Percentiles rank a stretch among this genome's conserved stretches.
These are phyloP conservation scores for Neoboletus magnificus DNA, from an alignment of 768 basidiomycete genomes.

Conservation along the genomic window DNA sequence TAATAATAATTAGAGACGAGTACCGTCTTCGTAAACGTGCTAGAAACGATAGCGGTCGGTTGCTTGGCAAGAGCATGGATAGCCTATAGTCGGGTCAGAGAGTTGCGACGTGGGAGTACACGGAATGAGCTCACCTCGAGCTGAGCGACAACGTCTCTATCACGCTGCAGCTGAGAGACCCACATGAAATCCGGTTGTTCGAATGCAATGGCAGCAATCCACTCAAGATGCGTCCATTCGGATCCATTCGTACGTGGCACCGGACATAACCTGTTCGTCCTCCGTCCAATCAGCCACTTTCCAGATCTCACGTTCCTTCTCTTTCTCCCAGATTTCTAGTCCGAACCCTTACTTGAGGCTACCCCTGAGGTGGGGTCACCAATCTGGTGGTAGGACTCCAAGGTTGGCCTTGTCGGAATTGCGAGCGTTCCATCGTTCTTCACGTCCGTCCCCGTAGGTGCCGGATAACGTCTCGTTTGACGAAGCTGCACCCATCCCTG, in stretches of 20 bases:
- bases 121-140: constrained; percentile 67
- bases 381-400: too few relatives aligned
- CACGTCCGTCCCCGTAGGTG: constrained; percentile 17
- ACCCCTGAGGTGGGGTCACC: too few relatives aligned
- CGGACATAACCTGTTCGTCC: constrained; percentile 89
- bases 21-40: constrained; percentile 88
- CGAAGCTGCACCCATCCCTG: constrained; percentile 34
- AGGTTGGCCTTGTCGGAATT: constrained; percentile 2
- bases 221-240: constrained; percentile 99
- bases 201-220: constrained; percentile 91
- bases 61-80: constrained; percentile 79
- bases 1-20: constrained; percentile 95
- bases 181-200: constrained; percentile 99
- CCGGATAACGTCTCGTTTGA: constrained; percentile 35
- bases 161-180: constrained; percentile 93
- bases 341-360: too few relatives aligned
- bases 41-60: constrained; percentile 82
- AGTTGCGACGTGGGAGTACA: not conserved
- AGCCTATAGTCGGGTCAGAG: constrained; percentile 56
- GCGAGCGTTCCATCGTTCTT: not conserved
- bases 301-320: constrained; percentile 90
- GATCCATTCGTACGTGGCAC: constrained; percentile 99
- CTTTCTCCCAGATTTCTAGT: constrained; percentile 94
- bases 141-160: constrained; percentile 96
- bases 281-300: constrained; percentile 98